Percentiles rank a stretch among this genome's conserved stretches.
phyloP scores from a whole-genome alignment of 441 rosid species.

The Metrosideros polymorpha region DNA sequence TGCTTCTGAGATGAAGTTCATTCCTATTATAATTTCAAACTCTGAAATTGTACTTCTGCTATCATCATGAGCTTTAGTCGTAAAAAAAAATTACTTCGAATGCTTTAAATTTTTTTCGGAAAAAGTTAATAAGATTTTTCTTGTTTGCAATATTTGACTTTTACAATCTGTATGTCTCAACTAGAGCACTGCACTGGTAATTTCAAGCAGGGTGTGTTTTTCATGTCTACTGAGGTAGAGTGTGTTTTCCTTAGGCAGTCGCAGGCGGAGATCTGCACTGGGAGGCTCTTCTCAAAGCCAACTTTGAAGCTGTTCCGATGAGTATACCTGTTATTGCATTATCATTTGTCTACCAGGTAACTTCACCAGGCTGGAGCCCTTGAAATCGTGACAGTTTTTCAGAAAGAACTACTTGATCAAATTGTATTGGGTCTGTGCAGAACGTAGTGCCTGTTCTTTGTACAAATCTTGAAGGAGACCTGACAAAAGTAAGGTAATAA shows the following conservation, averaged over 20 bases:
- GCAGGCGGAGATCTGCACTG: conserved; percentile 70
- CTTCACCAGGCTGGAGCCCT: neutral
- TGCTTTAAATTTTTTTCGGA: neutral
- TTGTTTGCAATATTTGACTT: neutral
- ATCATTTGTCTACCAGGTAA: conserved; percentile 93
- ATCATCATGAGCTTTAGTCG: neutral
- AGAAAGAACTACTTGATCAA: neutral
- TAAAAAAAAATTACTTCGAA: neutral
- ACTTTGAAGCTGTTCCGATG: conserved; percentile 90
- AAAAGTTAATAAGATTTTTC: neutral
- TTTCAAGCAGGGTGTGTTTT: neutral
- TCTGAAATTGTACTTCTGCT: neutral
- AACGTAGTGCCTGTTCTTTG: conserved; percentile 94
- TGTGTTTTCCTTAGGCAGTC: conserved; percentile 36
- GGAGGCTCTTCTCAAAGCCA: conserved; percentile 77
- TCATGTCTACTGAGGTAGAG: neutral
- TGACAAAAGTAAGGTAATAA: conserved; percentile 86
- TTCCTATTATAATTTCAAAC: neutral
- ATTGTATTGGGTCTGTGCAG: conserved; percentile 28
- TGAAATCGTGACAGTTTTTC: neutral
- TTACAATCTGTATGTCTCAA: neutral
- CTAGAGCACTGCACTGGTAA: neutral
- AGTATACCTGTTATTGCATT: conserved; percentile 92
- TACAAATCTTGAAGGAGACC: conserved; percentile 90
- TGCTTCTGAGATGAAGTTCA: neutral